Percentiles rank a stretch among this genome's conserved stretches.
Conservation (phyloP, 768 basidiomycete genomes). For the Austroboletus festivus region DNA sequence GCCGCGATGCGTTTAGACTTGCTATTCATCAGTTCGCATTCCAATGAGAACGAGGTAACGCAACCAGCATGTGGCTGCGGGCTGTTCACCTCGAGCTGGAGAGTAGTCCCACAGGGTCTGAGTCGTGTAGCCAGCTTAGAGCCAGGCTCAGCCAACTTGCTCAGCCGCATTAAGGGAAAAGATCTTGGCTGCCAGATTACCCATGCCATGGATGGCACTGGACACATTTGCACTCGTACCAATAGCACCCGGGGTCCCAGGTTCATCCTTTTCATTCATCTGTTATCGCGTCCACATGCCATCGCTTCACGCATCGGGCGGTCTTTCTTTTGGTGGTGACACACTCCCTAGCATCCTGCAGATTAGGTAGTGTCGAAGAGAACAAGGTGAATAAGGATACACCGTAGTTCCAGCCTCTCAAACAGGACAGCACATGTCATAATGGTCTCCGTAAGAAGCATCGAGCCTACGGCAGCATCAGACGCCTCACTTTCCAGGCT, state of each 20-base stretch:
- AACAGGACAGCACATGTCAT: constrained; percentile 8
- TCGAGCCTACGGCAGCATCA: constrained; percentile 23
- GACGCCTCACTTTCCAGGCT: constrained; percentile 37
- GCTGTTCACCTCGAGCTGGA: constrained; percentile 1
- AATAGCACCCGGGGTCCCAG: too few relatives aligned
- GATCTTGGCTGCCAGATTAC: constrained; percentile 4
- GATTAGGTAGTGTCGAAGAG: constrained; percentile 9
- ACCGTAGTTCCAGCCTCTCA: constrained; percentile 9
- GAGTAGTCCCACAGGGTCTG: too few relatives aligned
- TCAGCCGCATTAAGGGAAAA: constrained; percentile 1
- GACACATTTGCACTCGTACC: too few relatives aligned
- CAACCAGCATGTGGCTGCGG: constrained; percentile 2
- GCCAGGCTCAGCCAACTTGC: too few relatives aligned
- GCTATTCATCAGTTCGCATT: too few relatives aligned
- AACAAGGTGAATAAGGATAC: constrained; percentile 14
- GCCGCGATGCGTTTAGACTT: too few relatives aligned
- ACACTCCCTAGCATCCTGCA: constrained; percentile 2
- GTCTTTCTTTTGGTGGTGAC: too few relatives aligned
- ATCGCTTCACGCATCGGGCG: too few relatives aligned
- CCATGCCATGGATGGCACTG: too few relatives aligned
- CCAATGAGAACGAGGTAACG: constrained; percentile 7
- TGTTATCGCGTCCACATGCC: too few relatives aligned
- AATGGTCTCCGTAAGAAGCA: constrained; percentile 1
- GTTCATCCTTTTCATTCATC: too few relatives aligned
- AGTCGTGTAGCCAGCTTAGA: too few relatives aligned